Conservation (phyloP, 179 eudicot species). For the Beta lomatogona region DNA sequence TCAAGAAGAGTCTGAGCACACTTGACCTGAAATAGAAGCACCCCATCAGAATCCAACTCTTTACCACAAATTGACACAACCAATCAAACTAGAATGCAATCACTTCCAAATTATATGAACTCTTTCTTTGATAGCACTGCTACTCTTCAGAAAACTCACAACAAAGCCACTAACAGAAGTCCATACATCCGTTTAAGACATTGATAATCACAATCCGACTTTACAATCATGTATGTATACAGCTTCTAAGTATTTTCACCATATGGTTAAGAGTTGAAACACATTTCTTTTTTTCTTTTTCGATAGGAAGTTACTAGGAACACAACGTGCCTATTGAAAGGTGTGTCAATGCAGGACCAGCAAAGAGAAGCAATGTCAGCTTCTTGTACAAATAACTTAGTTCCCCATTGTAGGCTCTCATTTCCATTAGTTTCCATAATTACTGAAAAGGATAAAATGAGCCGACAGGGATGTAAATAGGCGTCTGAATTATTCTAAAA, state of each 20-base stretch:
- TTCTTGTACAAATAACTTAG: neutral
- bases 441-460: neutral
- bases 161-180: neutral
- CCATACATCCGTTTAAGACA: neutral
- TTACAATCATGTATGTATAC: neutral
- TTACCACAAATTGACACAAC: neutral
- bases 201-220: neutral
- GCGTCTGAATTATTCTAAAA: neutral
- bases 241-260: neutral
- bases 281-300: no score
- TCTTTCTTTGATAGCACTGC: no score
- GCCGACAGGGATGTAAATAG: no score
- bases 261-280: no score
- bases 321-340: no score
- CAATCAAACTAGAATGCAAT: neutral
- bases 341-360: neutral
- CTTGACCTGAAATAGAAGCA: conserved; percentile 50
- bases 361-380: neutral
- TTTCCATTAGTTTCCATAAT: neutral
- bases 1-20: conserved; percentile 93
- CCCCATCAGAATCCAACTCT: neutral
- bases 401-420: neutral
- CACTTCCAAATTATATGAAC: neutral
- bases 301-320: no score
- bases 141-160: no score